Evolutionary conservation across 164 flowering plant species (phyloP).

Genomic region (Houttuynia cordata): DNA sequence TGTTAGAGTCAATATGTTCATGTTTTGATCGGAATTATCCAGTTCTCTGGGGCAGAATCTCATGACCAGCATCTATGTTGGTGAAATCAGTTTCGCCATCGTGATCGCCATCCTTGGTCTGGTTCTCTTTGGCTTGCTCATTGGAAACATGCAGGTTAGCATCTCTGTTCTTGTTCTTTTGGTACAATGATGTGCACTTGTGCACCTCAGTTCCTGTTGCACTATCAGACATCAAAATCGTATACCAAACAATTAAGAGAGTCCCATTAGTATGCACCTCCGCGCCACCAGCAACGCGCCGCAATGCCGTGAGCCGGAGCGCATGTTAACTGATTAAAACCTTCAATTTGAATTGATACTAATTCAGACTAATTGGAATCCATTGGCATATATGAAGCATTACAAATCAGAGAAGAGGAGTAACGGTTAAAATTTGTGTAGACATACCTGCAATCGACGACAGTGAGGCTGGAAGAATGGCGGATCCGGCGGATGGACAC

Average conservation of each 20-base stretch:
- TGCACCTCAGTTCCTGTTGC: too few relatives aligned
- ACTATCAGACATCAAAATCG: too few relatives aligned
- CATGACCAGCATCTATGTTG: constrained; percentile 59
- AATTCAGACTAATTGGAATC: too few relatives aligned
- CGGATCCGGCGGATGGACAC: constrained; percentile 80
- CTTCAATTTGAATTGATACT: too few relatives aligned
- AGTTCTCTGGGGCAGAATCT: constrained; percentile 88
- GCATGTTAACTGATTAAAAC: too few relatives aligned
- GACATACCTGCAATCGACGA: constrained; percentile 87
- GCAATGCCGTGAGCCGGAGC: too few relatives aligned
- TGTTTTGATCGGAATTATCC: constrained; percentile 15
- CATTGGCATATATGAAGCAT: too few relatives aligned
- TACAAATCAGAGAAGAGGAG: background rate
- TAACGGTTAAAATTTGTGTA: constrained; percentile 8
- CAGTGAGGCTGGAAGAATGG: constrained; percentile 88
- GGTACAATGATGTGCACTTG: too few relatives aligned
- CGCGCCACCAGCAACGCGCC: too few relatives aligned
- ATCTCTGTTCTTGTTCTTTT: background rate
- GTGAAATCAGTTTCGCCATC: constrained; percentile 75
- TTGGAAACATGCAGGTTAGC: constrained; percentile 92
- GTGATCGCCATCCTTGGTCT: constrained; percentile 68
- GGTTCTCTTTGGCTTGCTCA: constrained; percentile 80
- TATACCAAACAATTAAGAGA: too few relatives aligned
- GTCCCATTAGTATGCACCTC: too few relatives aligned
- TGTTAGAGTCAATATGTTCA: background rate